phyloP scores from a whole-genome alignment of 1,284 basidiomycete genomes.

The Tilletiopsis washingtonensis region DNA sequence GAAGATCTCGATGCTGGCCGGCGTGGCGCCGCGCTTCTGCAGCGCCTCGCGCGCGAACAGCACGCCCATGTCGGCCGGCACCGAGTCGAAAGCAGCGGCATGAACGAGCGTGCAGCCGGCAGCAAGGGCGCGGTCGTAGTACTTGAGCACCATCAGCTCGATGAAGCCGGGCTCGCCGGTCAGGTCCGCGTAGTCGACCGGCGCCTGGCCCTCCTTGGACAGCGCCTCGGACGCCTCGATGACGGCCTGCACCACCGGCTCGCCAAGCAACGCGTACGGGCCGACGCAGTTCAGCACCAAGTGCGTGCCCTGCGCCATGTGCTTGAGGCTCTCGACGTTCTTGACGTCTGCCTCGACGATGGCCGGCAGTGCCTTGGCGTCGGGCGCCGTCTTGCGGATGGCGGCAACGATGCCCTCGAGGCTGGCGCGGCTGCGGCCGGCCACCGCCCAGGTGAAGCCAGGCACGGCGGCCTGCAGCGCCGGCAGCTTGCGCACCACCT shows the following conservation, averaged over 20 bases:
- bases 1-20: slow-evolving; percentile 12
- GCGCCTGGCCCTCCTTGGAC: neutral
- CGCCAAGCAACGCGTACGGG: slow-evolving; percentile 53
- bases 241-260: slow-evolving; percentile 57
- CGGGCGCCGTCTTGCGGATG: too few species aligned
- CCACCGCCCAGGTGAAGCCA: slow-evolving; percentile 22
- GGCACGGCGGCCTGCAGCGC: slow-evolving; percentile 2
- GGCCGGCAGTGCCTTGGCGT: slow-evolving; percentile 55
- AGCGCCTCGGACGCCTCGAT: slow-evolving; percentile 53
- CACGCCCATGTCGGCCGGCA: slow-evolving; percentile 9
- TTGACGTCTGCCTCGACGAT: slow-evolving; percentile 5
- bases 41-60: slow-evolving; percentile 3
- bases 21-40: neutral
- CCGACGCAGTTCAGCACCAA: slow-evolving; percentile 6
- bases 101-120: slow-evolving; percentile 5
- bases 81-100: slow-evolving; percentile 8
- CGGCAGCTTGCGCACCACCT: slow-evolving; percentile 25
- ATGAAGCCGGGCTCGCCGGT: slow-evolving; percentile 9
- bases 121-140: slow-evolving; percentile 3
- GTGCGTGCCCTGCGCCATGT: slow-evolving; percentile 4
- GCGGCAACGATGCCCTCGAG: slow-evolving; percentile 49
- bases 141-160: slow-evolving; percentile 6
- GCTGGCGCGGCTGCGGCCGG: slow-evolving; percentile 26
- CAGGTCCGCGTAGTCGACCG: slow-evolving; percentile 7
- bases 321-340: neutral